phyloP scores from a whole-genome alignment of 331 rosid genomes.

The Quercus tomentella region DNA sequence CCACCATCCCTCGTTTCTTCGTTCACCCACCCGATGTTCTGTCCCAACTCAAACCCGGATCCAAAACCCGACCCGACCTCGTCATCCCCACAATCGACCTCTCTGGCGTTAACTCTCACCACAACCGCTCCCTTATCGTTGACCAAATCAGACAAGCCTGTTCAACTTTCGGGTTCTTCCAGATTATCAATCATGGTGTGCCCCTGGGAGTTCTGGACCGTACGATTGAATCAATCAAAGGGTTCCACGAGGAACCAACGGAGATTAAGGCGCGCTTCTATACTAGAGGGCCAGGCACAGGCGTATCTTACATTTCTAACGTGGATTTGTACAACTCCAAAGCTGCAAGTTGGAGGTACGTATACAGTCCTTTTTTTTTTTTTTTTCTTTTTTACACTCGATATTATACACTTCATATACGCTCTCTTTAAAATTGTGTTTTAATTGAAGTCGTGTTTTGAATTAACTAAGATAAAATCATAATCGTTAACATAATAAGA shows the following conservation, averaged over 20 bases:
- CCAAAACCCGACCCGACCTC: not conserved
- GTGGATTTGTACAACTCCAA: constrained; percentile 54
- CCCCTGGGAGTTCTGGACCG: constrained; percentile 25
- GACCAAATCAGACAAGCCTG: constrained; percentile 42
- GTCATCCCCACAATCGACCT: constrained; percentile 58
- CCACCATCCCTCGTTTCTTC: constrained; percentile 56
- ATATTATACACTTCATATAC: too few relatives aligned
- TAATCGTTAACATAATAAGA: too few relatives aligned
- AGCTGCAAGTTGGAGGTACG: constrained; percentile 69
- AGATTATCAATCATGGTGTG: constrained; percentile 63
- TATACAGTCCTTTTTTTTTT: too few relatives aligned
- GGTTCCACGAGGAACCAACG: constrained; percentile 67
- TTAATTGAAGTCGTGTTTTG: too few relatives aligned
- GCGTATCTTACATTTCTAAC: constrained; percentile 60
- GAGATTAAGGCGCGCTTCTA: constrained; percentile 41
- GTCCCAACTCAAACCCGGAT: constrained; percentile 14
- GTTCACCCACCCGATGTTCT: constrained; percentile 55
- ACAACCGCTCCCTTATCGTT: constrained; percentile 21
- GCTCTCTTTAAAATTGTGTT: too few relatives aligned
- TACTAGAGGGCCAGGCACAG: constrained; percentile 26
- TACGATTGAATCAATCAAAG: constrained; percentile 35
- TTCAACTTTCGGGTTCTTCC: constrained; percentile 58
- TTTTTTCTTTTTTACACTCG: too few relatives aligned
- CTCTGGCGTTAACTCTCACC: constrained; percentile 3
- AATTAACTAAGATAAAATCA: too few relatives aligned